Evolutionary conservation across 2,329 filamentous ascomycete species (phyloP).

Genomic region (Nemania sp.): DNA sequence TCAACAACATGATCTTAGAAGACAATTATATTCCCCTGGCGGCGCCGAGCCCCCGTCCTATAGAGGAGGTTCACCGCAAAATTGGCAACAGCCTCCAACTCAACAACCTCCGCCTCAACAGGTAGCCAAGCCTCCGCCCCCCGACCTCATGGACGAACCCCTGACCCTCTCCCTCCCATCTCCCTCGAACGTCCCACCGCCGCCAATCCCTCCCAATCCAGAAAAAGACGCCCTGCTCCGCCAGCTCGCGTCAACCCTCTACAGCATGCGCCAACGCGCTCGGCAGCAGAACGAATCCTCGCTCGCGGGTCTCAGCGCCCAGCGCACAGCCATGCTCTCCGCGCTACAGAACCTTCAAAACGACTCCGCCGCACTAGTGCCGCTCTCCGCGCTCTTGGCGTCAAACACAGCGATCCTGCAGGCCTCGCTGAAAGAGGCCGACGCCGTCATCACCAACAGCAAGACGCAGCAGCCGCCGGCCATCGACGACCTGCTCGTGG

Average conservation of each 20-base stretch:
- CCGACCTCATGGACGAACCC: slow-evolving; percentile 61
- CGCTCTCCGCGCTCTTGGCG: slow-evolving; percentile 70
- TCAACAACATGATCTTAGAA: slow-evolving; percentile 25
- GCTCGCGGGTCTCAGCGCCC: slow-evolving; percentile 74
- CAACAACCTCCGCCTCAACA: slow-evolving; percentile 35
- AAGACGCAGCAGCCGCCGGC: slow-evolving; percentile 69
- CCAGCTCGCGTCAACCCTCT: slow-evolving; percentile 72
- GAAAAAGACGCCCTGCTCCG: slow-evolving; percentile 87
- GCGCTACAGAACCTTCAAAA: slow-evolving; percentile 71
- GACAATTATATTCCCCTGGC: slow-evolving; percentile 18
- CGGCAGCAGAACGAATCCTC: slow-evolving; percentile 74
- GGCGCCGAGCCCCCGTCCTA: slow-evolving; percentile 21
- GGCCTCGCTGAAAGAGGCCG: slow-evolving; percentile 76
- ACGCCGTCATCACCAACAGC: slow-evolving; percentile 75
- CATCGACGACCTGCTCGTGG: slow-evolving; percentile 90
- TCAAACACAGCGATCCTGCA: slow-evolving; percentile 80
- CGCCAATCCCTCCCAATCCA: slow-evolving; percentile 91
- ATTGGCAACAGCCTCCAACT: slow-evolving; percentile 35
- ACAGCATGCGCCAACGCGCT: slow-evolving; percentile 68
- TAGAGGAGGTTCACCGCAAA: slow-evolving; percentile 28
- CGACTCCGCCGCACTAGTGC: slow-evolving; percentile 72
- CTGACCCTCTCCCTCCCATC: slow-evolving; percentile 55
- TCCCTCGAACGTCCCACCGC: slow-evolving; percentile 61
- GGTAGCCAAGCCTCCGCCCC: slow-evolving; percentile 47
- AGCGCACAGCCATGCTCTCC: slow-evolving; percentile 74